Base-by-base conservation (phyloP, 177 flowering plant species). In the Vitis hybrid region DNA sequence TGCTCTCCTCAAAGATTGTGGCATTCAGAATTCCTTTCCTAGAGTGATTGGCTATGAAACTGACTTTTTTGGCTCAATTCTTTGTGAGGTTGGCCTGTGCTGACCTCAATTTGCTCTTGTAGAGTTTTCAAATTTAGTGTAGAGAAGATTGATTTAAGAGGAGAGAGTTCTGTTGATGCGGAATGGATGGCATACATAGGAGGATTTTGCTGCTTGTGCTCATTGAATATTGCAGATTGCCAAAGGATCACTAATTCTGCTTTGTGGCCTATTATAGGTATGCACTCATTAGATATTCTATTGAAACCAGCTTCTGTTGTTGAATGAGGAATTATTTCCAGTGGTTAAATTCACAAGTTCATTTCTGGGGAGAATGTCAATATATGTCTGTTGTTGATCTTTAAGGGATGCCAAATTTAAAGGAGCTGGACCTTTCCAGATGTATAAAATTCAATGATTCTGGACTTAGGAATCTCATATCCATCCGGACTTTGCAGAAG, bases 141-240 rank as follows among this genome's bases (percentile, higher is more conserved):
- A 13, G 98, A 93, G 84, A 85, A 76, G 71, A 69, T 95, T 76
- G 85, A 91, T 84, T 76, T 91, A 10, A 83, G 82, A 56, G 90
- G 90, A 15, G 85, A 88, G 75, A 83, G 59, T 70, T 72, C 58
- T 57, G 96, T 95, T 68, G 97, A 95, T 74, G 90, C 90, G 2
- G 99, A 95, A 78, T 94, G 99, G 99, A 87, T 90, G 87, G 97
- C 94, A 10, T 94, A 91, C 69, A 51, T 92, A 65, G 97, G 97
- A 58, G 91, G 87, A 30, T 93, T 91, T 69, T 79, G 76, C 9
- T 73, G 78, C 74, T 81, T 95, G 75, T 82, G 85, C 12, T 70
- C 81, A 2, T 75, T 94, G 56, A 86, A 84, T 73, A 17, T 93
- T 18, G 82, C 98, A 0, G 90, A 79, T 63, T 93, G 99, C 76